Conservation (phyloP, 2,329 filamentous ascomycete genomes). For the Beauveria sp. region DNA sequence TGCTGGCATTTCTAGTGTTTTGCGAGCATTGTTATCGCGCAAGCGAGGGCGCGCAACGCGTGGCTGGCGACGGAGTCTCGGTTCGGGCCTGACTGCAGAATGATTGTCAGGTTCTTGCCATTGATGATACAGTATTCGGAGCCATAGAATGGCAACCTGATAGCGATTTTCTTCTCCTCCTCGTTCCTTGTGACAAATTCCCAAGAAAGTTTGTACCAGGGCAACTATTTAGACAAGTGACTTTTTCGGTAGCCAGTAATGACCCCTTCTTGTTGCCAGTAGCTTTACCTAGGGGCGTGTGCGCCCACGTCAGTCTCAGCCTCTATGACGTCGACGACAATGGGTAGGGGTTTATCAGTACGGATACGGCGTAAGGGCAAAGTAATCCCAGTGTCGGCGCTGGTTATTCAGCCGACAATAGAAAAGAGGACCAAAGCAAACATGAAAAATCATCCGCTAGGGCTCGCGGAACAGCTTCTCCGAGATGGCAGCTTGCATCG, state of each 20-base stretch:
- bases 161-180: no score
- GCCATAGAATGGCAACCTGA: no score
- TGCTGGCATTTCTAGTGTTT: background rate
- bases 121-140: background rate
- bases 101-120: background rate
- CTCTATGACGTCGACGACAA: slow-evolving; percentile 3
- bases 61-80: background rate
- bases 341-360: background rate
- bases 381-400: background rate
- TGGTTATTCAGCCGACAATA: no score
- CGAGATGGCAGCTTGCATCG: background rate
- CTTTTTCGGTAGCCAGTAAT: no score
- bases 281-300: background rate
- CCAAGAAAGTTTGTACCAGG: no score
- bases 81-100: background rate
- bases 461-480: background rate
- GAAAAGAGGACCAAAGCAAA: no score
- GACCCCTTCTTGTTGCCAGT: background rate
- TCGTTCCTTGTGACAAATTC: no score
- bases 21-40: background rate
- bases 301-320: background rate
- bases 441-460: background rate
- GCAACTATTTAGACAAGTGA: no score
- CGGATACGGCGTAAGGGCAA: background rate
- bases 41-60: background rate